phyloP scores from a whole-genome alignment of 2,329 filamentous ascomycete genomes.

The Sordariomycetes sp. region DNA sequence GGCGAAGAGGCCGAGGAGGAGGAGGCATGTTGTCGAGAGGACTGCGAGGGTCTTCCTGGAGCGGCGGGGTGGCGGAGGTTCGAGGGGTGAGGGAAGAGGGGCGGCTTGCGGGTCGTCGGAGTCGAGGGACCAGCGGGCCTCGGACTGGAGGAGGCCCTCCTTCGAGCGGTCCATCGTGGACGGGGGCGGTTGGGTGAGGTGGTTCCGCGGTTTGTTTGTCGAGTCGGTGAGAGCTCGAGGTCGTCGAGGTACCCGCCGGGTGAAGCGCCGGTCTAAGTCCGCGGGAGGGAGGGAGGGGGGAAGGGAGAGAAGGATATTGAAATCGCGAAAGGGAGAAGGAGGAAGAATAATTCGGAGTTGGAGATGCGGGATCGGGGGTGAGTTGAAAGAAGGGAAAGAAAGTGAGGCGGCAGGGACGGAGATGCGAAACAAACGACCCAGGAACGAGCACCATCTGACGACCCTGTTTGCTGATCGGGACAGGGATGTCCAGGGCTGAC shows the following conservation, averaged over 20 bases:
- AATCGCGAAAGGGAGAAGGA: too few relatives aligned
- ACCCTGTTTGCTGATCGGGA: not conserved
- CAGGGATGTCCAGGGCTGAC: too few relatives aligned
- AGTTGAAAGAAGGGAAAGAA: not conserved
- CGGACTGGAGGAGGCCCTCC: conserved; percentile 17
- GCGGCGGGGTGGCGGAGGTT: not conserved
- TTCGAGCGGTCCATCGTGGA: conserved; percentile 17
- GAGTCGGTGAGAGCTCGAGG: not conserved
- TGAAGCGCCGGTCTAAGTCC: not conserved
- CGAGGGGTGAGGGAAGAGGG: not conserved
- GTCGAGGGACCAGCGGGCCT: conserved; percentile 13
- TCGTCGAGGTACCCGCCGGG: not conserved
- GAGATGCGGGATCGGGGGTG: too few relatives aligned
- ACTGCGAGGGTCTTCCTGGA: conserved; percentile 13
- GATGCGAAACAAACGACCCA: not conserved
- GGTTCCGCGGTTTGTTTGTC: not conserved
- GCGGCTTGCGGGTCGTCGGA: conserved; percentile 5
- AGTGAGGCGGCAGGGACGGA: not conserved
- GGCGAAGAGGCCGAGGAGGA: conserved; percentile 29
- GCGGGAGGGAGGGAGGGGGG: too few relatives aligned
- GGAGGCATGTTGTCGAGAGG: conserved; percentile 21
- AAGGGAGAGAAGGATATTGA: too few relatives aligned
- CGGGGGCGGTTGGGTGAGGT: not conserved
- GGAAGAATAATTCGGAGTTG: too few relatives aligned
- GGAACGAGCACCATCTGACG: not conserved